phyloP scores from a whole-genome alignment of 73 alveolate species.

The Paramecium biaurelia region DNA sequence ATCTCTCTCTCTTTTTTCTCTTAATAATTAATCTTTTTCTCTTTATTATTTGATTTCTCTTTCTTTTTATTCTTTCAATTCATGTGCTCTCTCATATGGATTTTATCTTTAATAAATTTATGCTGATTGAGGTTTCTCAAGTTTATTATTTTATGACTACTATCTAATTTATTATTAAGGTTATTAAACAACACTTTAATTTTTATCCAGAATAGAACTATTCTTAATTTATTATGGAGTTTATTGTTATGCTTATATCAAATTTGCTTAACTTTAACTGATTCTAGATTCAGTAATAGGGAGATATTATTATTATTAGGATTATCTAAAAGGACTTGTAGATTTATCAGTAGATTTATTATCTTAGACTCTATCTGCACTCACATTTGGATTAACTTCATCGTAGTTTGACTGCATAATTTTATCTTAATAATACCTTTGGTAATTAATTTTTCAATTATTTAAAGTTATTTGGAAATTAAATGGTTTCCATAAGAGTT shows the following conservation, averaged over 20 bases:
- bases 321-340: constrained; percentile 9
- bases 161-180: neutral
- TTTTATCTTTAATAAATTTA: neutral
- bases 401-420: neutral
- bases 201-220: neutral
- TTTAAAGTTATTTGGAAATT: neutral
- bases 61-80: neutral
- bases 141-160: neutral
- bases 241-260: neutral
- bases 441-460: constrained; percentile 30
- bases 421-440: neutral
- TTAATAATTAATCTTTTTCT: neutral
- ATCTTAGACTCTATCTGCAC: constrained; percentile 14
- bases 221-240: neutral
- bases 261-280: constrained; percentile 16
- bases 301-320: neutral
- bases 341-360: constrained; percentile 26
- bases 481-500: neutral
- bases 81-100: constrained; percentile 4
- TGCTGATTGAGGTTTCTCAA: neutral
- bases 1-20: neutral
- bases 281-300: neutral
- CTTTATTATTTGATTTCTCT: neutral
- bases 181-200: neutral
- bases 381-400: neutral